Evolutionary conservation across 2,329 filamentous ascomycete species (phyloP).

Genomic region (Chaetomium globosum): DNA sequence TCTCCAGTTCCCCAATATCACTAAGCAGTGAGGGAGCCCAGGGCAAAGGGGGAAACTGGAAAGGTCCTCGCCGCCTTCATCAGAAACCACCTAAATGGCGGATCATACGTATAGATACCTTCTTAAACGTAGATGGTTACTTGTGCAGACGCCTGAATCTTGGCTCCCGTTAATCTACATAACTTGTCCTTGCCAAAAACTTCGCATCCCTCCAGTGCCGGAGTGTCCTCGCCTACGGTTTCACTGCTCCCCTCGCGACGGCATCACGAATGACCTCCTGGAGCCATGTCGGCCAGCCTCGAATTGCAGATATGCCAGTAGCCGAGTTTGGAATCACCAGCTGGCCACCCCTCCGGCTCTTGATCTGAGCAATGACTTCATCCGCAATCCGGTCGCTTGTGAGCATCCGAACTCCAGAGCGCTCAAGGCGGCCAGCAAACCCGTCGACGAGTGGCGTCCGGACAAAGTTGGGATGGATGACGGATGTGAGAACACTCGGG

Average conservation of each 20-base stretch:
- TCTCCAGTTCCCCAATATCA: too few species aligned
- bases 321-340: constrained; percentile 48
- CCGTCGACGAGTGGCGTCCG: constrained; percentile 50
- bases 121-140: not conserved
- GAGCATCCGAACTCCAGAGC: constrained; percentile 41
- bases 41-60: too few species aligned
- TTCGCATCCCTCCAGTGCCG: not conserved
- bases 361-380: constrained; percentile 53
- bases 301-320: constrained; percentile 40
- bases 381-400: constrained; percentile 49
- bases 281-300: constrained; percentile 48
- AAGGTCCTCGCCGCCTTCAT: too few species aligned
- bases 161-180: not conserved
- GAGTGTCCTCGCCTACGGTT: not conserved
- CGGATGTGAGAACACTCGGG: constrained; percentile 55
- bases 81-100: too few species aligned
- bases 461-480: constrained; percentile 52
- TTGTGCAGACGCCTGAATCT: not conserved
- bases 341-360: constrained; percentile 52
- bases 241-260: constrained; percentile 11
- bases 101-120: too few species aligned
- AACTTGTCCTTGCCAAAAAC: not conserved
- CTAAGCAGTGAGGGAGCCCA: too few species aligned
- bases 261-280: constrained; percentile 42
- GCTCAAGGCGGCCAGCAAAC: constrained; percentile 38